Evolutionary conservation across 164 flowering plant species (phyloP), one percentile per base, ranked within the genome.

Genomic region (Pachysandra terminalis): DNA sequence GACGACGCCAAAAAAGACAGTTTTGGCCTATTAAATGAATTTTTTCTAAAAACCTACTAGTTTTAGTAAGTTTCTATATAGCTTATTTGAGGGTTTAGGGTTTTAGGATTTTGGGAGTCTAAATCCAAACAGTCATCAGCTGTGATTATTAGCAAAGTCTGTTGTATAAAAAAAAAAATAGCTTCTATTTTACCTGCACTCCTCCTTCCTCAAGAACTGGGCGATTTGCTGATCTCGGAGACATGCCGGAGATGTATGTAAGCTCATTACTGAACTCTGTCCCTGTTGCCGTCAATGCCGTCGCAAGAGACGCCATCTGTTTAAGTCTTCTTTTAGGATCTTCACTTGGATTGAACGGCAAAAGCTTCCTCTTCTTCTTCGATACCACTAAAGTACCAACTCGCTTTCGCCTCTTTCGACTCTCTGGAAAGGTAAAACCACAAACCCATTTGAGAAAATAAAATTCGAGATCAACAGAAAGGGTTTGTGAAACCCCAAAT

Each of bases 281-380:
- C 1, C 84, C 78, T 0, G 93, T 85, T 13, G 89, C 79, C 19
- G 69, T 83, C 81, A 92, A 74, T 16, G 99, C 97, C 1, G 94
- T 89, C 0, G 99, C 99, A 25, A 92, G 69, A 19, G 99, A 92
- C 6, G 88, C 88, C 99, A 95, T 92, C 75, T 92, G 96, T 63
- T 85, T 74, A 69, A 89, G 64, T 66, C 97, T 84, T 75, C 90
- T 84, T 40, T 19, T 25, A 19, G 80, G 75, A 70, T 88, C 96
- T 61, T 90, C 88, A 26, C 71, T 84, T 1, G 98, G 98, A 71
- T 64, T 80, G 68, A 89, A 95, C 0, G 97, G 84, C 77, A 89
- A 74, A 48, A 95, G 56, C 75, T 70, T 88, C 76, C 97, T 84
- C 68, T 68, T 87, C 88, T 89, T 92, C 75, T 90, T 95, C 1